Percentiles rank a stretch among this genome's conserved stretches.
phyloP scores from a whole-genome alignment of 2,329 filamentous ascomycete species.

The Colletotrichum simmondsii region DNA sequence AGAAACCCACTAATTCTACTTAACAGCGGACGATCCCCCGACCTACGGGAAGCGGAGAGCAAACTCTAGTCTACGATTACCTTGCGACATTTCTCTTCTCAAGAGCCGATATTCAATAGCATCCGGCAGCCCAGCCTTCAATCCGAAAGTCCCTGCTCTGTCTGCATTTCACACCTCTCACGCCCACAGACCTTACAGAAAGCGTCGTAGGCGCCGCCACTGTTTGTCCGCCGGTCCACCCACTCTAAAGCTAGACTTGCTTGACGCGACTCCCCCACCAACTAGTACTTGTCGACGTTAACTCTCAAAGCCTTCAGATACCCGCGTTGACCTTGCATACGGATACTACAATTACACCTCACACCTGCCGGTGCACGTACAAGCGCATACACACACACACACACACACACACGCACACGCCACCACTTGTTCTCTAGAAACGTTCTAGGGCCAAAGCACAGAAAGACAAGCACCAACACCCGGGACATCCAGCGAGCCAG shows the following conservation, averaged over 20 bases:
- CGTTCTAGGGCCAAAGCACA: not conserved
- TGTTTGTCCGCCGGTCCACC: not conserved
- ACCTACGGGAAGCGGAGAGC: slow-evolving; percentile 1
- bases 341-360: not conserved
- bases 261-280: not conserved
- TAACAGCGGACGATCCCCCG: slow-evolving; percentile 18
- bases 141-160: not conserved
- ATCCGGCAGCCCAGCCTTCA: not conserved
- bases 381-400: not conserved
- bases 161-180: not conserved
- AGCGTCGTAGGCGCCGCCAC: not conserved
- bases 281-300: not conserved
- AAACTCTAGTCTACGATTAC: not conserved
- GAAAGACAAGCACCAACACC: not conserved
- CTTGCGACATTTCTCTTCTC: not conserved
- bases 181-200: not conserved
- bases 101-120: not conserved
- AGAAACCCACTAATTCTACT: slow-evolving; percentile 23
- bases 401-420: not conserved
- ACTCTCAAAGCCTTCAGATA: not conserved
- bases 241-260: not conserved
- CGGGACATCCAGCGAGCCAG: not conserved
- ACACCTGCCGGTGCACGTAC: not conserved
- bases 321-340: not conserved
- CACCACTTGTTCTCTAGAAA: not conserved